Conservation (phyloP, 495 filamentous ascomycete species). For the Endocarpon pusillum region DNA sequence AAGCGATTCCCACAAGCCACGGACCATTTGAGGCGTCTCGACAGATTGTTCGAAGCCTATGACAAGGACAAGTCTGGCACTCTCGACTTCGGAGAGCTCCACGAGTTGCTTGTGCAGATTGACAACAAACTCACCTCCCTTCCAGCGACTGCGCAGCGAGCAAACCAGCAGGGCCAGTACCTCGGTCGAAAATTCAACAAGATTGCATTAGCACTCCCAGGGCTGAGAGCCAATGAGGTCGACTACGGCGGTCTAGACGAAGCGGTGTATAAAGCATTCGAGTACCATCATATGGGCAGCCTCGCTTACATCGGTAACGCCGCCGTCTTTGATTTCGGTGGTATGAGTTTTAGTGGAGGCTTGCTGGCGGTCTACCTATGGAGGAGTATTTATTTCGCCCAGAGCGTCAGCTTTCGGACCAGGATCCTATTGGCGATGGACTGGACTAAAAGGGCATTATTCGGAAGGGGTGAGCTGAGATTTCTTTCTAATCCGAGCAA, state of each 20-base stretch:
- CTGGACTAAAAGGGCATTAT: slow-evolving; percentile 87
- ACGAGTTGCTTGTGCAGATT: slow-evolving; percentile 76
- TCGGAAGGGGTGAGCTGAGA: slow-evolving; percentile 69
- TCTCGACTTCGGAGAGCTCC: slow-evolving; percentile 81
- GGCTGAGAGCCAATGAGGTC: slow-evolving; percentile 61
- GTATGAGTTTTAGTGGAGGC: slow-evolving; percentile 65
- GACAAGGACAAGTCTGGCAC: slow-evolving; percentile 87
- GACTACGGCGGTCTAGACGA: slow-evolving; percentile 82
- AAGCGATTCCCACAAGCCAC: slow-evolving; percentile 86
- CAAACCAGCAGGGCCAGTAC: slow-evolving; percentile 91
- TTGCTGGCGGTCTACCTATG: slow-evolving; percentile 91
- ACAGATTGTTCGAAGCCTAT: slow-evolving; percentile 77
- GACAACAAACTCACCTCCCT: slow-evolving; percentile 77
- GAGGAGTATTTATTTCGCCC: slow-evolving; percentile 92
- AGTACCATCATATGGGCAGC: slow-evolving; percentile 82
- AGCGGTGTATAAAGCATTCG: slow-evolving; percentile 86
- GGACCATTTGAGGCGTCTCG: slow-evolving; percentile 72
- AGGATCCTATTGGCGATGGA: slow-evolving; percentile 90
- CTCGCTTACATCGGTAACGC: slow-evolving; percentile 94
- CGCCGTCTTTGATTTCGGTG: slow-evolving; percentile 79
- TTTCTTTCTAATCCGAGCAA: not conserved
- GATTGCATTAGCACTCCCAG: slow-evolving; percentile 62
- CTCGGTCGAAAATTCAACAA: slow-evolving; percentile 90
- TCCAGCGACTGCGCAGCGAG: slow-evolving; percentile 85
- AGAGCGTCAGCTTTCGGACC: slow-evolving; percentile 89